Evolutionary conservation across 306 rosid genomes (phyloP).

Genomic region (Fagus sylvatica): DNA sequence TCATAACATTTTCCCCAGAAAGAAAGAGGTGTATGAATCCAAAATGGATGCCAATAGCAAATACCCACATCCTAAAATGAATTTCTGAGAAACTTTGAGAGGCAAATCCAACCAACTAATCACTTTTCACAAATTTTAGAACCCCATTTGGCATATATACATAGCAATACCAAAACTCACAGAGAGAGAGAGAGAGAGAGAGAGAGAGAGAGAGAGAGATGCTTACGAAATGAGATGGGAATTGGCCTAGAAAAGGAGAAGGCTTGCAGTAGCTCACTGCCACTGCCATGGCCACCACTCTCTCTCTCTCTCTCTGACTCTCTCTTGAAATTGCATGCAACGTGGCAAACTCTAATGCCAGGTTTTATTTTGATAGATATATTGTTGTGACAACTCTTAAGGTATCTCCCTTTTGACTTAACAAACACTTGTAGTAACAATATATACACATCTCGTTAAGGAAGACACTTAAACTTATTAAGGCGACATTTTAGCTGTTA

Average conservation of each 20-base stretch:
- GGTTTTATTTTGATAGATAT: not conserved
- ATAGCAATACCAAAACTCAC: not conserved
- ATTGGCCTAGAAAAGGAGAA: slow-evolving; percentile 51
- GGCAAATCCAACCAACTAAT: not conserved
- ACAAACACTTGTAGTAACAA: not conserved
- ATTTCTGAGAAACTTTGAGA: not conserved
- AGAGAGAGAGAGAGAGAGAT: not conserved
- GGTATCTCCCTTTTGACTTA: not conserved
- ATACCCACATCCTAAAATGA: not conserved
- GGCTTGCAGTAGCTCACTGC: slow-evolving; percentile 51
- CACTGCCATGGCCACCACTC: slow-evolving; percentile 44
- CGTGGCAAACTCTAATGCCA: slow-evolving; percentile 5
- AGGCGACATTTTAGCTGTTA: not conserved
- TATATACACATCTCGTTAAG: not conserved
- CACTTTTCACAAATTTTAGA: not conserved
- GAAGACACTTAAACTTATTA: not conserved
- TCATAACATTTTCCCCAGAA: not conserved
- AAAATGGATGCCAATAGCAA: not conserved
- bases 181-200: not conserved
- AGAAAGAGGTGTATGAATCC: not conserved
- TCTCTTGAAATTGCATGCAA: not conserved
- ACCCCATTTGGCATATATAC: not conserved
- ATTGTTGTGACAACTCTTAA: not conserved
- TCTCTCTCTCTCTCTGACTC: not conserved
- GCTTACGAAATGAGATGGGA: slow-evolving; percentile 34